Base-by-base conservation (phyloP, 805 yeast species). In the Schwanniomyces vanrijiae region DNA sequence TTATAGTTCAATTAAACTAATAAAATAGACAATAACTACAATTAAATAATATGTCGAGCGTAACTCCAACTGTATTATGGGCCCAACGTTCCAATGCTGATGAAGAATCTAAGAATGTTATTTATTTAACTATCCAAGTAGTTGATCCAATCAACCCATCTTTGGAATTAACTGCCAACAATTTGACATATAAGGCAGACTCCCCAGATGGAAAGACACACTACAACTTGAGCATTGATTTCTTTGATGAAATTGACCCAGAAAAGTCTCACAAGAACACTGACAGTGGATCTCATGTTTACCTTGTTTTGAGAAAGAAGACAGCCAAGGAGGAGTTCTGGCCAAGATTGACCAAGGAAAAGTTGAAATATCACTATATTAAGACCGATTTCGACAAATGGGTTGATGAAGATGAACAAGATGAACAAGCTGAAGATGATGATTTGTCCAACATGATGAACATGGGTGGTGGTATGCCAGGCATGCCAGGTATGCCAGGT, bases 381-480 rank as follows among this genome's bases (percentile, higher is more conserved):
- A 88, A 88, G 76, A 92, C 99, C 11, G 98, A 92, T 64, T 92
- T 92, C 63, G 96, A 91, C 73, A 88, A 85, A 68, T 92, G 99
- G 99, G 96, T 88, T 35, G 99, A 92, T 64, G 98, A 92, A 74
- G 99, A 92, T 64, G 99, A 92, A 71, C 99, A 92, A 71, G 90
- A 89, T 35, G 91, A 83, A 48, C 74, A 68, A 43, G 76, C 73
- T 9, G 85, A 76, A 37, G 77, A 69, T 20, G 81, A 65, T 18
- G 66, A 61, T 19, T 53, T 68, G 52, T 61, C 64, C 21, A 56
- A 64, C 44, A 60, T 56, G 58, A 74, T 66, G 37, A 72, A 65
- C 48, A 51, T 49, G 54, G 54, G 54, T 34, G 52, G 47, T n/a
- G 44, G 44, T 33, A 37, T 26, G 21, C 44, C 41, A 22, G 46